These are phyloP conservation scores for Xylaria arbuscula DNA, from an alignment of 2,329 filamentous ascomycete genomes.

Conservation along the genomic window DNA sequence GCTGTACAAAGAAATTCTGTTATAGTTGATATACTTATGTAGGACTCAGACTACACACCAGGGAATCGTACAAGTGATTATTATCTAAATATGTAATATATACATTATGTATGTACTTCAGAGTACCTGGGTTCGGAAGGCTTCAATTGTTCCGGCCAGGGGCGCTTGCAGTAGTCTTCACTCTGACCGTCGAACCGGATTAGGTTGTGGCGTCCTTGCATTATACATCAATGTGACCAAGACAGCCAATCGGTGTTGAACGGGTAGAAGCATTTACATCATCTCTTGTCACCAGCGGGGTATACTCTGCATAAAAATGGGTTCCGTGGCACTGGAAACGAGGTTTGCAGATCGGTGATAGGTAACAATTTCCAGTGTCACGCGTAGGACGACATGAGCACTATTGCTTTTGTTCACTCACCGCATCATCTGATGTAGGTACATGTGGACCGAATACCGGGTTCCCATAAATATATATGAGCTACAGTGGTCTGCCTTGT, in stretches of 20 bases:
- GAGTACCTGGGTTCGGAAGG: no score
- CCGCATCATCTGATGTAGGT: not conserved
- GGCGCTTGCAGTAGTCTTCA: no score
- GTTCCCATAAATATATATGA: not conserved
- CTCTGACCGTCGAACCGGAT: not conserved
- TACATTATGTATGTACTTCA: no score
- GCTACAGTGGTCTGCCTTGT: not conserved
- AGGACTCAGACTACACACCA: no score
- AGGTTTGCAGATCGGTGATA: not conserved
- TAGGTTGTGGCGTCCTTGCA: not conserved
- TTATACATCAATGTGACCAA: not conserved
- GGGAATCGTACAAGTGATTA: no score
- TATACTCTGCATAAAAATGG: not conserved
- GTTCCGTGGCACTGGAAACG: not conserved
- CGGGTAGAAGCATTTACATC: not conserved
- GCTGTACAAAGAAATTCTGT: no score
- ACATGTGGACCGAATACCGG: not conserved
- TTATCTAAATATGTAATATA: no score
- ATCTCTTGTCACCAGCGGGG: not conserved
- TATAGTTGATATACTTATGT: no score
- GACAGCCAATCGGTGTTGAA: not conserved
- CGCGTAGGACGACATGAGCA: not conserved
- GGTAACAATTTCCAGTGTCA: not conserved
- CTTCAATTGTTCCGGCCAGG: no score
- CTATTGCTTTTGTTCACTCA: not conserved